A percentile compares a stretch with the other conserved stretches of the same genome.
Evolutionary conservation across 164 flowering plant genomes (phyloP).

Genomic region (Magnolia sinica): DNA sequence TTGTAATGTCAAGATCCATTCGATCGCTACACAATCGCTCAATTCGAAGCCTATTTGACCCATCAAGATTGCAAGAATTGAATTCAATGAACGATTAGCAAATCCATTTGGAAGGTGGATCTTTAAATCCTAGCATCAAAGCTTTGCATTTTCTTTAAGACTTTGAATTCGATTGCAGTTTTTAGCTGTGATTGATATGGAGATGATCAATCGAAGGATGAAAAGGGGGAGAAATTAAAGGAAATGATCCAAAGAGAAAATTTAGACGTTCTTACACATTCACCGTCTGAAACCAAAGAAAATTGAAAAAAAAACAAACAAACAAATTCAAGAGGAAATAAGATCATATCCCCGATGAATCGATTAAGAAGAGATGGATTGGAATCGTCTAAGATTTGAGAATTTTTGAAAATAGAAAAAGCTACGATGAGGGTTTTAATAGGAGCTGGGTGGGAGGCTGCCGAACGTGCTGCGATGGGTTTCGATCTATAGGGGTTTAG

Average conservation of each 20-base stretch:
- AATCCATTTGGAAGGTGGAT: neutral
- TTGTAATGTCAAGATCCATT: slow-evolving; percentile 16
- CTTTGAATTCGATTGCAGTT: neutral
- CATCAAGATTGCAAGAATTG: neutral
- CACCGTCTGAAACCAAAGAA: too few species aligned
- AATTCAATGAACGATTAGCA: neutral
- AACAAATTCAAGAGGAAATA: neutral
- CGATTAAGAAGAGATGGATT: neutral
- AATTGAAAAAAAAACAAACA: too few species aligned
- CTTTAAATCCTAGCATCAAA: neutral
- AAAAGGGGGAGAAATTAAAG: neutral
- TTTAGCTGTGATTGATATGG: neutral
- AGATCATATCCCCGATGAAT: neutral
- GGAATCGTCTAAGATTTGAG: neutral
- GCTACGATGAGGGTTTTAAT: too few species aligned
- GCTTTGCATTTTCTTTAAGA: neutral
- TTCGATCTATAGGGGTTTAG: too few species aligned
- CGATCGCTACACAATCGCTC: neutral
- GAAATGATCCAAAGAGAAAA: neutral
- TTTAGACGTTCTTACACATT: neutral
- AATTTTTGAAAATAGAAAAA: too few species aligned
- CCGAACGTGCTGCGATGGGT: too few species aligned
- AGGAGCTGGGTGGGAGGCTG: too few species aligned
- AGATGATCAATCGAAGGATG: neutral
- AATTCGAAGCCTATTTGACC: neutral